Evolutionary conservation across 768 basidiomycete species (phyloP), one percentile per base, ranked within the genome.

Genomic region (Pisolithus microcarpus): DNA sequence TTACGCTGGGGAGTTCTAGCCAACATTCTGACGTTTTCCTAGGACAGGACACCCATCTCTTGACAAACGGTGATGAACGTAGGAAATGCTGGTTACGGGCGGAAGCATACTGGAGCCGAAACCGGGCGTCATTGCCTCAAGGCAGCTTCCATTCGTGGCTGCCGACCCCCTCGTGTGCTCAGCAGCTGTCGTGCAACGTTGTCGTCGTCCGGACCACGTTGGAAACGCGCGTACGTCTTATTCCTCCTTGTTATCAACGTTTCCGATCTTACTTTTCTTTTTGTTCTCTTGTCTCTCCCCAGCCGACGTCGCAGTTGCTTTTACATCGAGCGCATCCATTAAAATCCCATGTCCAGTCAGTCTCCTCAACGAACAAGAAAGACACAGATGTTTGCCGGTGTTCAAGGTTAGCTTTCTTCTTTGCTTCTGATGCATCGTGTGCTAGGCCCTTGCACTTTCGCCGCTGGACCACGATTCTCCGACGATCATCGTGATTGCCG

Each of bases 311-410:
- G 53, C 51, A 52, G 49, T 50, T 49, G 52, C 52, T 57, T 57
- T 52, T 56, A 48, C 40, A 52, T 48, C 43, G 48, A 48, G 46
- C 49, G 52, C 54, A 51, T 50, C 53, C 58, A 60, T 60, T 61
- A 61, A 61, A 63, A 57, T 43, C 50, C 58, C 62, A 84, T 85
- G 82, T 73, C 82, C 31, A 78, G 70, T 59, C 76, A 78, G 58
- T 80, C 80, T 24, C 78, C 79, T 15, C 78, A 82, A 62, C 79
- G 81, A 64, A 66, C 71, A 57, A 75, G 81, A 60, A 80, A 78
- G 63, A 57, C 74, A 9, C 78, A 74, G 59, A 67, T 74, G 49
- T 76, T 75, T 59, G 69, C 74, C 52, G 46, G 64, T 37, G 72
- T 71, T 47, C 77, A 75, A 70, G 75, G 81, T 80, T 57, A 61